These are phyloP conservation scores for Claviceps citrina DNA, from an alignment of 2,329 filamentous ascomycete genomes.

Conservation along the genomic window DNA sequence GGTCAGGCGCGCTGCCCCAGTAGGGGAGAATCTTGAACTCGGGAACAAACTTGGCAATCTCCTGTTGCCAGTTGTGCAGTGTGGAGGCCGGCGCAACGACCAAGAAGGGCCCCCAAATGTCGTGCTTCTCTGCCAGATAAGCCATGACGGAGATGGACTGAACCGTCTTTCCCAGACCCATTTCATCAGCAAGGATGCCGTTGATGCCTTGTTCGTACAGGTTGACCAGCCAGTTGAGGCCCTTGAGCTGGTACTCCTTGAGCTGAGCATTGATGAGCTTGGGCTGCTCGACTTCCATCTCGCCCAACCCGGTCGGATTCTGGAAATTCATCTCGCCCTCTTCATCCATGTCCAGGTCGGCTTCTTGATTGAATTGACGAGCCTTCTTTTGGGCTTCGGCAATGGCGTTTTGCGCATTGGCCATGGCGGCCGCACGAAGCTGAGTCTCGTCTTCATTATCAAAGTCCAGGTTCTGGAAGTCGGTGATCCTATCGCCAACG, in stretches of 20 bases:
- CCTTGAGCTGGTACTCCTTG: conserved; percentile 98
- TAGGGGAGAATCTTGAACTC: conserved; percentile 91
- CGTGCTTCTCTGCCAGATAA: conserved; percentile 90
- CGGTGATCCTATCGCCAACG: conserved; percentile 59
- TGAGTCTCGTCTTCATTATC: conserved; percentile 83
- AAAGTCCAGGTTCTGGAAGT: conserved; percentile 90
- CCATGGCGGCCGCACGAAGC: conserved; percentile 71
- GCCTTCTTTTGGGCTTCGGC: conserved; percentile 89
- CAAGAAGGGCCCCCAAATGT: conserved; percentile 95
- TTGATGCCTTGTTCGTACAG: conserved; percentile 99
- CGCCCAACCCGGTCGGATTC: conserved; percentile 87
- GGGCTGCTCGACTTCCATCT: conserved; percentile 86
- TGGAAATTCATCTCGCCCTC: conserved; percentile 99
- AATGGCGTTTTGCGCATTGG: conserved; percentile 90
- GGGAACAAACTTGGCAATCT: conserved; percentile 89
- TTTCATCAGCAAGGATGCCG: conserved; percentile 94
- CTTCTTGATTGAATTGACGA: conserved; percentile 73
- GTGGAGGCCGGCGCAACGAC: conserved; percentile 94
- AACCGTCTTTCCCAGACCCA: conserved; percentile 98
- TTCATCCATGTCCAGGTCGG: conserved; percentile 52
- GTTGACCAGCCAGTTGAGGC: conserved; percentile 98
- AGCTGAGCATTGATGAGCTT: conserved; percentile 85
- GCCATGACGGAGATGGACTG: conserved; percentile 99
- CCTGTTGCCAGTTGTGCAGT: conserved; percentile 98
- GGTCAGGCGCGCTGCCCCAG: conserved; percentile 87